These are phyloP conservation scores for Saccharomyces jurei DNA, from an alignment of 805 yeast species.

Conservation along the genomic window DNA sequence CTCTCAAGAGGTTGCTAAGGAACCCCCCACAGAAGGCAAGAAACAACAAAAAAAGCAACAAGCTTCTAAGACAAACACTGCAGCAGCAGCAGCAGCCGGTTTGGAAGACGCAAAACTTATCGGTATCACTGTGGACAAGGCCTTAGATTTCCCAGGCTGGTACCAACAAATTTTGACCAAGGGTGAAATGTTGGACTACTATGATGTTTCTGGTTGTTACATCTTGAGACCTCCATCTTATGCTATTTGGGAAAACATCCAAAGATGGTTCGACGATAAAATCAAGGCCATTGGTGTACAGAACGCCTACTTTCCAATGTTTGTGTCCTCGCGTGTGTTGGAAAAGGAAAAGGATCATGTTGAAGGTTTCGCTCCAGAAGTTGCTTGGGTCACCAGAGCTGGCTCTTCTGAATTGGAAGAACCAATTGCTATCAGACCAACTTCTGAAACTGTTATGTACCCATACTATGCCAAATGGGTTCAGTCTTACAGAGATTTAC, in stretches of 20 bases:
- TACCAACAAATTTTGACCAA: slow-evolving; percentile 92
- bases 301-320: slow-evolving; percentile 98
- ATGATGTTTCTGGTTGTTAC: slow-evolving; percentile 98
- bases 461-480: slow-evolving; percentile 99
- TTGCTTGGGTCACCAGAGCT: slow-evolving; percentile 98
- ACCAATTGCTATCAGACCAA: slow-evolving; percentile 98
- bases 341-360: slow-evolving; percentile 98
- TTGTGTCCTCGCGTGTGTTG: slow-evolving; percentile 83
- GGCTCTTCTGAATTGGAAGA: slow-evolving; percentile 92
- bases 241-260: slow-evolving; percentile 90
- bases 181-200: slow-evolving; percentile 97
- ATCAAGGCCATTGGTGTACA: slow-evolving; percentile 87
- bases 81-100: slow-evolving; percentile 34
- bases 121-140: slow-evolving; percentile 93
- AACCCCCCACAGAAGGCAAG: slow-evolving; percentile 28
- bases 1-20: slow-evolving; percentile 31
- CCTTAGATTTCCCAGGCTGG: slow-evolving; percentile 91
- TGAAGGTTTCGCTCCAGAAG: slow-evolving; percentile 99
- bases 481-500: slow-evolving; percentile 95
- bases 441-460: slow-evolving; percentile 98
- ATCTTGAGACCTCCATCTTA: slow-evolving; percentile 95
- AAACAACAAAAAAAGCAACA: slow-evolving; percentile 15
- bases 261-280: slow-evolving; percentile 68
- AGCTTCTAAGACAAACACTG: slow-evolving; percentile 13
- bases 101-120: slow-evolving; percentile 82